Conservation (phyloP, 306 rosid genomes). For the Aeschynomene evenia region DNA sequence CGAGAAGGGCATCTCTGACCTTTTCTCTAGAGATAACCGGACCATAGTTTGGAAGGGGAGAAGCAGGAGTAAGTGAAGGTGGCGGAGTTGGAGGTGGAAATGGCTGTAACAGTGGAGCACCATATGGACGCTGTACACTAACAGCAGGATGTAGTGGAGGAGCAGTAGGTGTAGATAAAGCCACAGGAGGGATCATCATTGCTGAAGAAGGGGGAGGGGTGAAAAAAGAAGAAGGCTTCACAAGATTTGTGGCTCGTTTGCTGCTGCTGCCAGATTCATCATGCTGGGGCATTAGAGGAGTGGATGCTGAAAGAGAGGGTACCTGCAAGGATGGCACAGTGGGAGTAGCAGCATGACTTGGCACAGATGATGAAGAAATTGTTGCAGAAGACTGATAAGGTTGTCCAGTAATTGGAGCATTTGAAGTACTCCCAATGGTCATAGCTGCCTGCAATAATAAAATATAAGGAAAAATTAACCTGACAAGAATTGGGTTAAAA, state of each 20-base stretch:
- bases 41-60: constrained; percentile 43
- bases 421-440: constrained; percentile 51
- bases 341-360: constrained; percentile 39
- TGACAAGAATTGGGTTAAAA: constrained; percentile 8
- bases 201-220: constrained; percentile 50
- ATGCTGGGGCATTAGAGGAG: constrained; percentile 39
- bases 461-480: constrained; percentile 15
- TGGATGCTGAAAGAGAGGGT: constrained; percentile 41
- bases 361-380: constrained; percentile 36
- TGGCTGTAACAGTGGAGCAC: constrained; percentile 55
- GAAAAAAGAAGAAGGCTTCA: constrained; percentile 54
- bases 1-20: constrained; percentile 56
- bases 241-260: constrained; percentile 43
- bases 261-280: constrained; percentile 44
- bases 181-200: constrained; percentile 33
- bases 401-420: constrained; percentile 47
- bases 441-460: constrained; percentile 49
- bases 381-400: constrained; percentile 44
- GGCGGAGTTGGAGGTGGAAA: constrained; percentile 63
- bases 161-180: constrained; percentile 43
- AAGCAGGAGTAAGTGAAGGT: constrained; percentile 51
- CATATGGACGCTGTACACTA: constrained; percentile 48
- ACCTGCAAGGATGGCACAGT: constrained; percentile 45
- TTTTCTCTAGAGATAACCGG: constrained; percentile 50
- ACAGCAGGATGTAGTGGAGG: constrained; percentile 50